A percentile compares a stretch with the other conserved stretches of the same genome.
Evolutionary conservation across 2,329 filamentous ascomycete species (phyloP).

Genomic region (Myriosclerotinia scirpicola): DNA sequence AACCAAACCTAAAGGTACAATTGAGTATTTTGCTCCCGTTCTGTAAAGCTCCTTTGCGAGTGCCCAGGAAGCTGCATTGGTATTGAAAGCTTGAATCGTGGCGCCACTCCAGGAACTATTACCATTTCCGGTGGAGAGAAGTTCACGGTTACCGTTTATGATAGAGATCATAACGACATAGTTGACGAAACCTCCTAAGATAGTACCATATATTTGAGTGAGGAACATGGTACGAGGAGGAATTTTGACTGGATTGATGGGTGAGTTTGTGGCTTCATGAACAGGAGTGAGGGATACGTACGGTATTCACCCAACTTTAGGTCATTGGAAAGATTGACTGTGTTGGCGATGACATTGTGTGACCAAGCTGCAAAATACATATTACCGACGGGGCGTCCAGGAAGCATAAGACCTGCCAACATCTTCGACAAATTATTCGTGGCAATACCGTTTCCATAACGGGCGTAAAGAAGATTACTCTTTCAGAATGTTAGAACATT

Average conservation of each 20-base stretch:
- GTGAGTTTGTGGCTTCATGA: conserved; percentile 30
- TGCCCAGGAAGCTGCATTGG: conserved; percentile 47
- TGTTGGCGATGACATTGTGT: conserved; percentile 54
- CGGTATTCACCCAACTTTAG: conserved; percentile 60
- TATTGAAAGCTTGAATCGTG: conserved; percentile 49
- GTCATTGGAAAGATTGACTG: conserved; percentile 52
- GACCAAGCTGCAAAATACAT: conserved; percentile 57
- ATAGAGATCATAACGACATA: conserved; percentile 50
- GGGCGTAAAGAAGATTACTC: conserved; percentile 53
- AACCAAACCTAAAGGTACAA: conserved; percentile 52
- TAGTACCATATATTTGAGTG: conserved; percentile 47
- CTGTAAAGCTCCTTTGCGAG: conserved; percentile 56
- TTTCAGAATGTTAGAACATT: conserved; percentile 34
- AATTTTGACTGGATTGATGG: conserved; percentile 48
- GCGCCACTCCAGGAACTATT: conserved; percentile 51
- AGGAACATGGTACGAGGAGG: conserved; percentile 47
- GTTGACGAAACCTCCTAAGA: conserved; percentile 48
- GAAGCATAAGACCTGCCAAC: conserved; percentile 50
- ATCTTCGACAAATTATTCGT: conserved; percentile 59
- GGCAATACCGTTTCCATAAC: conserved; percentile 57
- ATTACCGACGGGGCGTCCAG: conserved; percentile 44
- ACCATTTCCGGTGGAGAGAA: conserved; percentile 46
- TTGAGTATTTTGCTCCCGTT: conserved; percentile 45
- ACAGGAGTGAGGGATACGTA: conserved; percentile 37
- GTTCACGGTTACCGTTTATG: conserved; percentile 45